A percentile compares a stretch with the other conserved stretches of the same genome.
Conservation (phyloP, 257 asterid species). For the Gynochthodes officinalis region DNA sequence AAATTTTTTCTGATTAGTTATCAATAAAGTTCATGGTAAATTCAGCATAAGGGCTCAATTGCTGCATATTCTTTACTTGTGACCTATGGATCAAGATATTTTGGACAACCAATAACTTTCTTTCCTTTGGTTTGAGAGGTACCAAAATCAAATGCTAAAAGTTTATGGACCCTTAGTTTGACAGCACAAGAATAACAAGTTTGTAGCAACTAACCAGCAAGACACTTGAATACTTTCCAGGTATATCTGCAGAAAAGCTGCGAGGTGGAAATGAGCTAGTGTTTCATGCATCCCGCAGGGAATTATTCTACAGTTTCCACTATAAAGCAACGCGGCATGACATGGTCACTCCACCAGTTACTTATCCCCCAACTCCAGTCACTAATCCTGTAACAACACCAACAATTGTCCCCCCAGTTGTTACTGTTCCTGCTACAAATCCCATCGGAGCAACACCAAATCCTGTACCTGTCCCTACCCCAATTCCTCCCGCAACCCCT, state of each 20-base stretch:
- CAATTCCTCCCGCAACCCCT: slow-evolving; percentile 34
- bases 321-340: slow-evolving; percentile 34
- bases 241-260: slow-evolving; percentile 12
- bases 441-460: slow-evolving; percentile 41
- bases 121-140: too few species aligned
- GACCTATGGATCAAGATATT: too few species aligned
- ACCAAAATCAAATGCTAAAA: too few species aligned
- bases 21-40: too few species aligned
- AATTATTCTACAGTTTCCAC: slow-evolving; percentile 21
- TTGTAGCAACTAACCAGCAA: not conserved
- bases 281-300: slow-evolving; percentile 26
- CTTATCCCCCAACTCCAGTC: slow-evolving; percentile 49
- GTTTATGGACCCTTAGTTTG: not conserved
- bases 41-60: too few species aligned
- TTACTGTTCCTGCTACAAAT: slow-evolving; percentile 46
- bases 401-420: slow-evolving; percentile 29
- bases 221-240: slow-evolving; percentile 17
- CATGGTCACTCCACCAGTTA: slow-evolving; percentile 30
- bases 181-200: too few species aligned
- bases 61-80: too few species aligned
- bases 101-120: too few species aligned
- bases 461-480: slow-evolving; percentile 29
- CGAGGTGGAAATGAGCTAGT: slow-evolving; percentile 16
- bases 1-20: too few species aligned
- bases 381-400: slow-evolving; percentile 74